phyloP scores from a whole-genome alignment of 306 rosid species.

The Delonix regia region DNA sequence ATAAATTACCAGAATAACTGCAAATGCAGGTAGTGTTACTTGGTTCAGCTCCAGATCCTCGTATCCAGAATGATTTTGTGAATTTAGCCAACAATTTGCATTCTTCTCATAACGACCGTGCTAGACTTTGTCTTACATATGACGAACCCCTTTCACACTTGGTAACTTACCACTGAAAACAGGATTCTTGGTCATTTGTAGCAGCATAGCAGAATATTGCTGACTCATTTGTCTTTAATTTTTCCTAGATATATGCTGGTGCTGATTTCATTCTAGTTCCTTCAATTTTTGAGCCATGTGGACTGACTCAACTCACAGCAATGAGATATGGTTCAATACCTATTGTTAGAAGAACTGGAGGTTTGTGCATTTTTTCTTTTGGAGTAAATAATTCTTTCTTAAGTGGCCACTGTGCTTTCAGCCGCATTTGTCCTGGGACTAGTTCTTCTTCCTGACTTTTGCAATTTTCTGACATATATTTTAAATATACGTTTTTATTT shows the following conservation, averaged over 20 bases:
- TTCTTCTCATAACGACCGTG: constrained; percentile 58
- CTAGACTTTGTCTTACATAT: constrained; percentile 85
- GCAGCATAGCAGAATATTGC: constrained; percentile 16
- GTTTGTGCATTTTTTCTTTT: constrained; percentile 25
- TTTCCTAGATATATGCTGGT: constrained; percentile 84
- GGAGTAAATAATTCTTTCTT: neutral
- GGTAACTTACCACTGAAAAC: constrained; percentile 54
- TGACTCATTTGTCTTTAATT: constrained; percentile 23
- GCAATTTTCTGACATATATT: neutral
- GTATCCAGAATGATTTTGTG: constrained; percentile 90
- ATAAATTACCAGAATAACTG: constrained; percentile 23
- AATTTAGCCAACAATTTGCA: constrained; percentile 75
- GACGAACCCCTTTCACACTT: constrained; percentile 99
- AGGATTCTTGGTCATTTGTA: neutral
- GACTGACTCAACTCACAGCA: constrained; percentile 93
- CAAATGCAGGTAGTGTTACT: constrained; percentile 83
- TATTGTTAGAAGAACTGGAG: constrained; percentile 96
- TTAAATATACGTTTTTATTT: neutral
- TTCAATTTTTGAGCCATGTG: constrained; percentile 98
- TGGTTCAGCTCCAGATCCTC: constrained; percentile 99
- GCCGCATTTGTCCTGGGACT: neutral
- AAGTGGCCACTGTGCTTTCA: neutral
- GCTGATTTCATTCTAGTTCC: constrained; percentile 94
- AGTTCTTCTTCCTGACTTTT: neutral
- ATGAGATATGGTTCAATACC: constrained; percentile 99